Evolutionary conservation across 495 filamentous ascomycete genomes (phyloP), one percentile per base, ranked within the genome.

Genomic region (Delitschia confertaspora): DNA sequence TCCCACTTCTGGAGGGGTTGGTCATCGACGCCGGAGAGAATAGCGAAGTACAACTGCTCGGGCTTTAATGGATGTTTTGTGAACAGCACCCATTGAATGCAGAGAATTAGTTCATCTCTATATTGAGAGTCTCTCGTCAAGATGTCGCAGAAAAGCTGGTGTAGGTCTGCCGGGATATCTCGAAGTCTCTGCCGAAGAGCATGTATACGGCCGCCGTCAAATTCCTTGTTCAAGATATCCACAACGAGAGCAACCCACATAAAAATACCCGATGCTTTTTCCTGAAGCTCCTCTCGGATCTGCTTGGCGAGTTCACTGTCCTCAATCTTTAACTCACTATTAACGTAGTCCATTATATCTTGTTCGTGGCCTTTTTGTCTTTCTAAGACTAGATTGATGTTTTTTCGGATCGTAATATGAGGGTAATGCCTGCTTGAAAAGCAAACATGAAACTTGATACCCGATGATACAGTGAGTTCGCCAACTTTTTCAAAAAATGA

Each of bases 341-440:
- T 25, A 14, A 53, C 24, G 33, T 44, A 53, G 35, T 19, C 42
- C 14, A 24, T 21, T 2, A 53, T 53, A 20, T 49, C 50, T 19
- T 53, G 18, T 5, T 19, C 21, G 29, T 53, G 49, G 4, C 30
- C 35, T 33, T 53, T 19, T 42, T 47, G 18, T 56, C 57, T 14
- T 33, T 62, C 55, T 27, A 64, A 44, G 13, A 57, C 55, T 21
- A 64, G 30, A 19, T 49, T 33, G 4, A 64, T 45, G 4, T 66
- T 61, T n/a, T 54, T 54, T 6, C 46, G 14, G 3, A 69, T 61
- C 0, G 42, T 47, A 32, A 76, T 68, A 29, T 68, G 42, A 0
- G 71, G 72, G 38, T 73, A 73, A 52, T 72, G 68, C 3, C 71
- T 59, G 53, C 71, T 75, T 0, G 73, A 71, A 34, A 75, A 65